Percentiles rank a stretch among this genome's conserved stretches.
Conservation (phyloP, 2,329 filamentous ascomycete genomes). For the Pyrenophora seminiperda region DNA sequence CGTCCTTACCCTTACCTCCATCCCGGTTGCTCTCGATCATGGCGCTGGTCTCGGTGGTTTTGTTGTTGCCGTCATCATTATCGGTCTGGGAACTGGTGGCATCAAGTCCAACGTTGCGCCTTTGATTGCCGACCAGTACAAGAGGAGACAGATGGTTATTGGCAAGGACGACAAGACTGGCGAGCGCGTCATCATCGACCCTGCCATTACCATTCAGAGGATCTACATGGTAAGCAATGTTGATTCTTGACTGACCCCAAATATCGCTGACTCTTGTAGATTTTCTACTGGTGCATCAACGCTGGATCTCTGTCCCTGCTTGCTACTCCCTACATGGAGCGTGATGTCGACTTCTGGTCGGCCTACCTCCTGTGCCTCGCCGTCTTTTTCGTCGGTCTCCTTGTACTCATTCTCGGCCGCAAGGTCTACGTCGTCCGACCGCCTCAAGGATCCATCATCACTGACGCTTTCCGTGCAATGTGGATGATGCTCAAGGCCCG, state of each 20-base stretch:
- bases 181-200: conserved; percentile 55
- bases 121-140: conserved; percentile 57
- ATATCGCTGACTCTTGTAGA: conserved; percentile 1
- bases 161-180: conserved; percentile 50
- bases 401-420: conserved; percentile 53
- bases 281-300: conserved; percentile 77
- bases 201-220: conserved; percentile 54
- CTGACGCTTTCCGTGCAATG: conserved; percentile 62
- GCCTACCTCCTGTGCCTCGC: conserved; percentile 67
- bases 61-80: conserved; percentile 64
- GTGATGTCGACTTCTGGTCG: conserved; percentile 71
- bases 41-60: conserved; percentile 68
- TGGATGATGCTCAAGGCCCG: conserved; percentile 61
- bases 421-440: conserved; percentile 49
- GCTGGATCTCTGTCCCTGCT: conserved; percentile 70
- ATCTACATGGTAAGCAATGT: conserved; percentile 54
- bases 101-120: conserved; percentile 79
- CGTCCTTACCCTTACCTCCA: conserved; percentile 68
- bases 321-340: conserved; percentile 73
- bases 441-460: conserved; percentile 47
- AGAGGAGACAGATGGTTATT: conserved; percentile 50
- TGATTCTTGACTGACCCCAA: background rate
- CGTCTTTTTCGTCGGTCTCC: conserved; percentile 69
- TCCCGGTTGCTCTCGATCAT: conserved; percentile 67
- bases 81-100: conserved; percentile 76